Conservation (phyloP, 371 early-diverging fungal genomes). For the Mortierella sp. region DNA sequence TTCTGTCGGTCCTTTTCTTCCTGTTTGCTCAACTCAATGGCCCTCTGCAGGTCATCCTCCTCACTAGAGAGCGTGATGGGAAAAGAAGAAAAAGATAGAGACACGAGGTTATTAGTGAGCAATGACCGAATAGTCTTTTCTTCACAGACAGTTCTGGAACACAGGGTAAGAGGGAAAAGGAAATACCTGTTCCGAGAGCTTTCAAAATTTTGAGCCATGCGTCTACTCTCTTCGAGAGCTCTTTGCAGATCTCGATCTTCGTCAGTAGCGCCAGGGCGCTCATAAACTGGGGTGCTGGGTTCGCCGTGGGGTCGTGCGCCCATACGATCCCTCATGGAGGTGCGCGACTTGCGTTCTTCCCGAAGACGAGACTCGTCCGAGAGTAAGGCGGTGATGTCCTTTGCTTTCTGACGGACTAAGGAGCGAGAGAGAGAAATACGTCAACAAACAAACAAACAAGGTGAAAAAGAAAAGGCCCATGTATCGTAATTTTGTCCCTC, state of each 20-base stretch:
- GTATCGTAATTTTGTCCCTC: neutral
- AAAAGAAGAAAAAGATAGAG: constrained; percentile 4
- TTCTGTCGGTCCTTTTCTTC: constrained; percentile 55
- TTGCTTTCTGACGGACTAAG: constrained; percentile 92
- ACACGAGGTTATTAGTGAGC: neutral
- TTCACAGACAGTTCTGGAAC: constrained; percentile 57
- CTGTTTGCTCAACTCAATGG: constrained; percentile 68
- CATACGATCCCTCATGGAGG: constrained; percentile 74
- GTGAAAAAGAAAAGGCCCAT: no score
- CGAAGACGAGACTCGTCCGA: constrained; percentile 82
- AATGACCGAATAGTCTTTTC: constrained; percentile 49
- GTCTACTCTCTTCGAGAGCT: constrained; percentile 89
- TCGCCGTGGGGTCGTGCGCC: constrained; percentile 53
- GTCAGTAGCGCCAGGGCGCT: constrained; percentile 65
- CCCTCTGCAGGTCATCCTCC: constrained; percentile 62
- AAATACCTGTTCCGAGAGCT: constrained; percentile 52
- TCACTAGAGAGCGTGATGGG: constrained; percentile 53
- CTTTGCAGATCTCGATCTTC: constrained; percentile 85
- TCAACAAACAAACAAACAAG: neutral
- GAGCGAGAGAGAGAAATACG: neutral
- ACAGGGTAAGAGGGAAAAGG: constrained; percentile 18
- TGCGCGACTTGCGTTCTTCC: constrained; percentile 76
- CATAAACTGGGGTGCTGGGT: constrained; percentile 43
- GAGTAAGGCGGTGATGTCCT: constrained; percentile 87
- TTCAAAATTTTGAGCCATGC: constrained; percentile 71